phyloP scores from a whole-genome alignment of 1,139 yeast genomes.

The Casaregolazyma suthepensis region DNA sequence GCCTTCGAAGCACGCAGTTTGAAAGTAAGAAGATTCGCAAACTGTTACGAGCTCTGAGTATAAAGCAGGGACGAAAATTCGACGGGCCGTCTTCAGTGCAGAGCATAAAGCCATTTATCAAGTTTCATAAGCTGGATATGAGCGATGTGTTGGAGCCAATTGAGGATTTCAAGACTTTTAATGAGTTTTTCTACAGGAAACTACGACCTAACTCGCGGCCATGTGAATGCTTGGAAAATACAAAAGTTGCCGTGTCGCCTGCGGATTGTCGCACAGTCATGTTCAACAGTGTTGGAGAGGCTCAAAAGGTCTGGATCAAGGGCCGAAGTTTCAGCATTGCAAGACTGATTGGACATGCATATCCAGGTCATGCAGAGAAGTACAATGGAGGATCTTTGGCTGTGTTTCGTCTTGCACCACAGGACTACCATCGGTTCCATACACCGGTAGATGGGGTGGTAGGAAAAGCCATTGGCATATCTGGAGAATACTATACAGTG shows the following conservation, averaged over 20 bases:
- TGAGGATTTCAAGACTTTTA: slow-evolving; percentile 59
- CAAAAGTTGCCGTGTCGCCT: slow-evolving; percentile 58
- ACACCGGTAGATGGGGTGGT: slow-evolving; percentile 73
- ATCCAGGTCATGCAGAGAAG: slow-evolving; percentile 43
- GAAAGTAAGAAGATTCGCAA: slow-evolving; percentile 54
- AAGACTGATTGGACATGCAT: slow-evolving; percentile 57
- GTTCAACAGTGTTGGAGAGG: slow-evolving; percentile 54
- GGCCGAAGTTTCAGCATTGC: slow-evolving; percentile 69
- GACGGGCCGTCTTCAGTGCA: slow-evolving; percentile 61
- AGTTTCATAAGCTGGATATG: slow-evolving; percentile 71
- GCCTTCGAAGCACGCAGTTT: slow-evolving; percentile 46
- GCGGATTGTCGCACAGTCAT: slow-evolving; percentile 87
- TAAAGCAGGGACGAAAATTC: slow-evolving; percentile 80
- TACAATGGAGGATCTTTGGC: slow-evolving; percentile 59
- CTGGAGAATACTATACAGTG: slow-evolving; percentile 92
- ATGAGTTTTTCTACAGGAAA: slow-evolving; percentile 81
- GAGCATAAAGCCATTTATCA: slow-evolving; percentile 71
- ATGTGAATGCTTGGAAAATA: slow-evolving; percentile 51
- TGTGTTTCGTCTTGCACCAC: slow-evolving; percentile 88
- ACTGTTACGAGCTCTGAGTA: slow-evolving; percentile 56
- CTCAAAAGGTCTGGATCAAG: slow-evolving; percentile 84
- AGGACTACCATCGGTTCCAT: slow-evolving; percentile 93
- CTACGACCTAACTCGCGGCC: slow-evolving; percentile 67
- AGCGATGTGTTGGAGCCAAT: slow-evolving; percentile 56
- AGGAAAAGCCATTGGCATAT: slow-evolving; percentile 59